Base-by-base conservation (phyloP, 768 basidiomycete genomes). In the Melanogaster broomeanus region DNA sequence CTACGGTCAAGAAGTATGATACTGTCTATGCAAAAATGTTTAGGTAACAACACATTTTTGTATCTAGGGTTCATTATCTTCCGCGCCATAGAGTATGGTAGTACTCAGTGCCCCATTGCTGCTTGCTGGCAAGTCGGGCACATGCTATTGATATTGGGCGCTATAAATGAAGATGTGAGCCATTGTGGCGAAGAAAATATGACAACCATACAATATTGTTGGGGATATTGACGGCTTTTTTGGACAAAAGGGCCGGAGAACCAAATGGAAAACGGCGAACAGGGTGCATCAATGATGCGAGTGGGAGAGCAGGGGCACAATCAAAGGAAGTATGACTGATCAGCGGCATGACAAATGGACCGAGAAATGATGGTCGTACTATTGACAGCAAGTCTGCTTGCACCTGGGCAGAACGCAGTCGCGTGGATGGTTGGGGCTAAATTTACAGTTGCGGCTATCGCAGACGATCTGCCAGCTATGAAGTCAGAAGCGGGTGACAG, bases 391-490 rank as follows among this genome's bases (percentile, higher is more conserved):
- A 3, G 65, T 70, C 45, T 63, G 60, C n/a, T 50, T 74, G 69
- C 83, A 85, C 2, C 27, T 27, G 0, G 77, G 78, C 7, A 64
- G 72, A 1, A 51, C 61, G 47, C 82, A 83, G 31, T 60, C 64
- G 1, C 51, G 50, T 0, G 79, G 78, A 54, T 84, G 83, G 47
- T 65, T 70, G 0, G 81, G 74, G 45, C 82, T 84, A 60, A 84
- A 83, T 50, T 70, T 80, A 67, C 84, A 85, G 40, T 67, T 69
- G 28, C 56, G 53, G 49, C 63, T 71, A 11, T 74, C 69, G 63
- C 83, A 84, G 35, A 60, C 53, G 38, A 82, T 64, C 83, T 84
- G 62, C 34, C n/a, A 22, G n/a, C 19, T 10, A 40, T 39, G 41
- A 24, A 21, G 41, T 64, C 28, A 58, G 60, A 33, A 40, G 18